Evolutionary conservation across 495 filamentous ascomycete species (phyloP), one percentile per base, ranked within the genome.

Genomic region (Entonaema liquescens): DNA sequence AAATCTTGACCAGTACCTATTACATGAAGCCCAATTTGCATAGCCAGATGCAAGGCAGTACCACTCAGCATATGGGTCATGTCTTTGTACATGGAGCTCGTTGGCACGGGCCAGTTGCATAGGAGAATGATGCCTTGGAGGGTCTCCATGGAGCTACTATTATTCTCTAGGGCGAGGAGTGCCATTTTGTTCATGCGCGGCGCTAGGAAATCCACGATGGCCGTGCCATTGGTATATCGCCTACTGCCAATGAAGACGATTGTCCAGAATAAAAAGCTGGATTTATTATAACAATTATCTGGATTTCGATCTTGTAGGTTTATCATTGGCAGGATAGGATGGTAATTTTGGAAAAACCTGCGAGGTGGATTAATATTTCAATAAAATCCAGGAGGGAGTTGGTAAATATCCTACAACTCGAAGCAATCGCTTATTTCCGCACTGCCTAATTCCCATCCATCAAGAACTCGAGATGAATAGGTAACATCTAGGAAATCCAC

Each of bases 101-200:
- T 47, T 1, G 42, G 42, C 0, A 47, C 42, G 17, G 42, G 17
- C 42, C 42, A 47, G 9, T 47, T 2, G 19, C 42, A 47, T 47
- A 47, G 17, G 7, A 47, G 42, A 23, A 47, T 47, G 19, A 47
- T 47, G 42, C 42, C 42, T 11, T 21, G 17, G 0, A 47, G 6
- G 1, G 42, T 23, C 42, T 47, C 42, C 8, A 47, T 47, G 8
- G 42, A 8, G 19, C 19, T 21, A 23, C 17, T 12, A 7, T 2
- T 47, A 12, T 47, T 6, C 8, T 47, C 7, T 3, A 47, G 11
- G 0, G 42, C 42, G 17, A 47, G 42, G 19, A 47, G 42, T 8
- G 42, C 42, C 42, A 47, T 47, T 11, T 47, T 47, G 42, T 47
- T 47, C 19, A 47, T 47, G 42, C 42, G 42, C 17, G 42, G 42